Base-by-base conservation (phyloP, 768 basidiomycete genomes). In the Lactarius trivialis region DNA sequence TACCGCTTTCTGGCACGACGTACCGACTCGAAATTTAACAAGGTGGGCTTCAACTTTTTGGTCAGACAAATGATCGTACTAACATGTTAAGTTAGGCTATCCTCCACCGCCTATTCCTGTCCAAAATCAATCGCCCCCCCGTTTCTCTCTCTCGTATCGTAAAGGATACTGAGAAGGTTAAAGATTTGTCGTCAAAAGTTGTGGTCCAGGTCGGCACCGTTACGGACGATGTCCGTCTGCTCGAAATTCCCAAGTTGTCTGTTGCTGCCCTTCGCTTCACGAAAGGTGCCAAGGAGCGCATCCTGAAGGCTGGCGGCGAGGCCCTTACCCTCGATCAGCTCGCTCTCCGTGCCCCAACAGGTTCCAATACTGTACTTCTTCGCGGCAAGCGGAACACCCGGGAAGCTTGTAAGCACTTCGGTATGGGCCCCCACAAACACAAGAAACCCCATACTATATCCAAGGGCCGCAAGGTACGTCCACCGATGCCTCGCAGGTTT, bases 1-100 rank as follows among this genome's bases (percentile, higher is more conserved):
- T 99, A 99, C 82, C 93, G 97, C 71, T 99, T 99, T 85, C 80
- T 99, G 67, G 95, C 97, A 67, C 89, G 97, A 72, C 89, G 97
- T 72, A 98, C 97, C 62, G 92, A 98, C 74, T 85, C 94, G 59
- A 78, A 79, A 67, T 99, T 99, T 82, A 99, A 99, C 90, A 90
- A 93, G 85, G 90, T 89, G 65, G 37, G 48, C 53, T 60, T 52
- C 56, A 52, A 45, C 66, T 34, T 64, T 60, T 48, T 34, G 30
- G 55, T 56, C 41, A 26, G 41, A 51, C 24, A 56, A 41, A 21
- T 28, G 26, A 52, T 28, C n/a, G 53, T 66, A 58, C 71, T 76
- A 41, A 75, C 68, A 60, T 60, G 30, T 63, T 57, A 24, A 37
- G 48, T 55, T 71, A 93, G 89, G 91, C 85, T 73, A 83, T 99